A percentile compares a stretch with the other conserved stretches of the same genome.
Evolutionary conservation across 1,284 basidiomycete species (phyloP).

Genomic region (Macrocybe sp.): DNA sequence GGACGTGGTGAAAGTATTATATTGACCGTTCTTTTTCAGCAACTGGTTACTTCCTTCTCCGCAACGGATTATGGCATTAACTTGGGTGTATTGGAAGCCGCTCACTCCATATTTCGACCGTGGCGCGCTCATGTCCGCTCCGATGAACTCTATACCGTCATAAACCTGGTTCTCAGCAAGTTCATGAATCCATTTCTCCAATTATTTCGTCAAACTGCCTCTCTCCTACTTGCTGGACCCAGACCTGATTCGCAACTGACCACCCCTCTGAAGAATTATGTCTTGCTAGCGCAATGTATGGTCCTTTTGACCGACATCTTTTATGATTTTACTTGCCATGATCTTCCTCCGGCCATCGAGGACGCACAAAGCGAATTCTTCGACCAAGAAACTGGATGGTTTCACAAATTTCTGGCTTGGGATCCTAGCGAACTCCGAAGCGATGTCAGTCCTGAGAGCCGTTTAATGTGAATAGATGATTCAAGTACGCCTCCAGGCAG

Average conservation of each 20-base stretch:
- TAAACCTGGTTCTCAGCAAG: slow-evolving; percentile 86
- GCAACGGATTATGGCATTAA: slow-evolving; percentile 81
- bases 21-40: slow-evolving; percentile 38
- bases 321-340: slow-evolving; percentile 93
- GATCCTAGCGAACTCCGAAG: slow-evolving; percentile 63
- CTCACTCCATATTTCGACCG: slow-evolving; percentile 91
- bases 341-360: slow-evolving; percentile 92
- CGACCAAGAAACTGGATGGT: slow-evolving; percentile 60
- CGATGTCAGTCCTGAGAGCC: slow-evolving; percentile 50
- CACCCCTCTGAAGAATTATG: slow-evolving; percentile 35
- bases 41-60: slow-evolving; percentile 80
- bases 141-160: slow-evolving; percentile 84
- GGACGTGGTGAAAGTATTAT: slow-evolving; percentile 1
- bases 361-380: slow-evolving; percentile 86
- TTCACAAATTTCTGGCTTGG: slow-evolving; percentile 80
- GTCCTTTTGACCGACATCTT: slow-evolving; percentile 83
- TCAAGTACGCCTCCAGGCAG: slow-evolving; percentile 45
- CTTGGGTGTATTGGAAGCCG: slow-evolving; percentile 87
- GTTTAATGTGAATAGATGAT: slow-evolving; percentile 4
- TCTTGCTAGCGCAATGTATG: slow-evolving; percentile 67
- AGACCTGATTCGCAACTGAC: slow-evolving; percentile 32
- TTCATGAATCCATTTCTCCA: slow-evolving; percentile 85
- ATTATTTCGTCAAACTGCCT: slow-evolving; percentile 70
- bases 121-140: slow-evolving; percentile 93
- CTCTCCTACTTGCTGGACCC: slow-evolving; percentile 38